These are phyloP conservation scores for Aspergillus quadricinctus DNA, from an alignment of 2,329 filamentous ascomycete genomes.

Conservation along the genomic window DNA sequence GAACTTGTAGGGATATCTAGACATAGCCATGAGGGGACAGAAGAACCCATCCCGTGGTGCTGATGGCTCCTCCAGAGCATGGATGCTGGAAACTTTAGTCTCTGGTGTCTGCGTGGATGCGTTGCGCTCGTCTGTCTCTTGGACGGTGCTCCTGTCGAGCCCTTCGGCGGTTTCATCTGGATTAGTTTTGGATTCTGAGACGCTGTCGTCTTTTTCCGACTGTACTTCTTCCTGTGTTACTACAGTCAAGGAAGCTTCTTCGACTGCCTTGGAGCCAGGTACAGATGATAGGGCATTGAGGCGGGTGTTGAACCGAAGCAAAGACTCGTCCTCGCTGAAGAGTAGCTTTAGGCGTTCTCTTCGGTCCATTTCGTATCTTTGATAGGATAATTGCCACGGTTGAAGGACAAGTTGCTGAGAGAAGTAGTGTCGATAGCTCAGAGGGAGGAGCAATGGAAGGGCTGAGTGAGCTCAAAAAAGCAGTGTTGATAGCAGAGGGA, in stretches of 20 bases:
- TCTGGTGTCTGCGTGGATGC: background rate
- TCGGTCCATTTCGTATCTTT: slow-evolving; percentile 18
- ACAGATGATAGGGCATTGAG: slow-evolving; percentile 5
- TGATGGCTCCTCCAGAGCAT: background rate
- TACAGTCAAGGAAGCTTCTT: background rate
- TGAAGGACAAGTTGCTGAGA: background rate
- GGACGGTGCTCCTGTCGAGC: background rate
- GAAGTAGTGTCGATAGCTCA: background rate
- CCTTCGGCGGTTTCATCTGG: background rate
- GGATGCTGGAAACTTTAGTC: background rate
- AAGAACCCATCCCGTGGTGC: slow-evolving; percentile 25
- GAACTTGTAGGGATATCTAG: slow-evolving; percentile 42
- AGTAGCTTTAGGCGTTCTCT: slow-evolving; percentile 25
- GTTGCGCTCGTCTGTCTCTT: background rate
- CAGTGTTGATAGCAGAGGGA: background rate
- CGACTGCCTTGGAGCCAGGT: background rate
- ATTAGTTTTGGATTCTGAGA: background rate
- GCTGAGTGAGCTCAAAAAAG: too few species aligned
- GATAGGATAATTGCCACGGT: background rate
- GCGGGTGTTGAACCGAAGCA: slow-evolving; percentile 20
- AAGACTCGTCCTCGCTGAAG: slow-evolving; percentile 21
- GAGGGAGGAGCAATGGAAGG: background rate
- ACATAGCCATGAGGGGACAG: slow-evolving; percentile 37
- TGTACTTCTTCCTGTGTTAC: background rate
- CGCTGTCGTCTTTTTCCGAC: background rate